Evolutionary conservation across 2,329 filamentous ascomycete species (phyloP).

Genomic region (Aspergillus versicolor): DNA sequence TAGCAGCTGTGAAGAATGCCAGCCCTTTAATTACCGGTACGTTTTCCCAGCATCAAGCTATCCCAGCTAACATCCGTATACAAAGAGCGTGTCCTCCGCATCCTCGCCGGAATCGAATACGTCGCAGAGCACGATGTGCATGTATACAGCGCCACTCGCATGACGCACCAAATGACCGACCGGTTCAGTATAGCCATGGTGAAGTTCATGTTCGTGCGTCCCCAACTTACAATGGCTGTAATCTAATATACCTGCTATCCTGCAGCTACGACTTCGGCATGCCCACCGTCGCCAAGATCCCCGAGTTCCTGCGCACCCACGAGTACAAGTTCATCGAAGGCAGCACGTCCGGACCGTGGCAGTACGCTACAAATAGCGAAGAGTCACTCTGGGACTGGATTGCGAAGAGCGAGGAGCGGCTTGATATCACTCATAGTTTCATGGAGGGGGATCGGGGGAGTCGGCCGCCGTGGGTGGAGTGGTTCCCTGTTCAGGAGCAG

Average conservation of each 20-base stretch:
- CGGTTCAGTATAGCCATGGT: slow-evolving; percentile 8
- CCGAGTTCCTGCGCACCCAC: slow-evolving; percentile 13
- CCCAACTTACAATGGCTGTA: no score
- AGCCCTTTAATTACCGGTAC: slow-evolving; percentile 11
- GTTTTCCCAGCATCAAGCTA: background rate
- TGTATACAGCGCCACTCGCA: slow-evolving; percentile 12
- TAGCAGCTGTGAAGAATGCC: slow-evolving; percentile 16
- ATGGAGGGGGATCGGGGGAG: slow-evolving; percentile 13
- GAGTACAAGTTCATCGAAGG: slow-evolving; percentile 10
- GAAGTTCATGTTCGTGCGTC: slow-evolving; percentile 15
- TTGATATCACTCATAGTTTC: slow-evolving; percentile 7
- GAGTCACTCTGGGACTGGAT: slow-evolving; percentile 12
- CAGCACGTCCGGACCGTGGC: slow-evolving; percentile 12
- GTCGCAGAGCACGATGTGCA: slow-evolving; percentile 14
- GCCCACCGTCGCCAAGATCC: slow-evolving; percentile 9
- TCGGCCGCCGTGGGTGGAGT: slow-evolving; percentile 13
- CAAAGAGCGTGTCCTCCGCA: slow-evolving; percentile 17
- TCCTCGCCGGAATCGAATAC: slow-evolving; percentile 18
- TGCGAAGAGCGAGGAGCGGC: background rate
- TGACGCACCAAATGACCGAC: slow-evolving; percentile 17
- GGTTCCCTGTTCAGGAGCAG: slow-evolving; percentile 11
- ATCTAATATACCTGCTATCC: background rate
- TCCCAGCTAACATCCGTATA: no score
- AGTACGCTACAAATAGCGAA: slow-evolving; percentile 11
- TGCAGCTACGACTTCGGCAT: slow-evolving; percentile 15